These are phyloP conservation scores for Citrus sp. DNA, from an alignment of 345 rosid genomes.

Conservation along the genomic window DNA sequence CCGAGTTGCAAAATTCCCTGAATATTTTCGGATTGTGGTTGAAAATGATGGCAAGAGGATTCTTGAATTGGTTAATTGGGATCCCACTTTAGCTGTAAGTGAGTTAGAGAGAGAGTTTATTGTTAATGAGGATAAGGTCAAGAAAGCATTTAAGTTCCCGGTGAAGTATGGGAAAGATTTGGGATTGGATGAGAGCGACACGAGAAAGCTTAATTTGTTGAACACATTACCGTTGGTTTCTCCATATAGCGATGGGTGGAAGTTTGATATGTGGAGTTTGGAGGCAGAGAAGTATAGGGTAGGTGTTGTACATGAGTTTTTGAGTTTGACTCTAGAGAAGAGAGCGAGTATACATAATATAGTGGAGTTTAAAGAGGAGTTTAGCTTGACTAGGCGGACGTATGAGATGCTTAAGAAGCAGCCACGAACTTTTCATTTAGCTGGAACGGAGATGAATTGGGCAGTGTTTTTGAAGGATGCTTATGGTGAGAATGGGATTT, in stretches of 20 bases:
- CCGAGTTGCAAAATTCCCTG: slow-evolving; percentile 60
- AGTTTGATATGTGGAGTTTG: slow-evolving; percentile 61
- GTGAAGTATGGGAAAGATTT: slow-evolving; percentile 66
- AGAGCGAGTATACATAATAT: slow-evolving; percentile 84
- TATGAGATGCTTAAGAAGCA: slow-evolving; percentile 83
- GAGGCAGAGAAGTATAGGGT: slow-evolving; percentile 92
- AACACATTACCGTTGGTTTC: slow-evolving; percentile 80
- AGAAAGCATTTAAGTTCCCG: slow-evolving; percentile 62
- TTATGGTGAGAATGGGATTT: slow-evolving; percentile 51
- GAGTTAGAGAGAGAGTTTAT: slow-evolving; percentile 60
- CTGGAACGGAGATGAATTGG: slow-evolving; percentile 98
- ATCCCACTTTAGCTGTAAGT: slow-evolving; percentile 57
- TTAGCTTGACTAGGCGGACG: slow-evolving; percentile 80
- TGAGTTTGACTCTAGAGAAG: slow-evolving; percentile 89
- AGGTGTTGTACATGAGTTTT: slow-evolving; percentile 79
- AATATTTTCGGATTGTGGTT: slow-evolving; percentile 49
- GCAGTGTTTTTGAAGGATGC: slow-evolving; percentile 67
- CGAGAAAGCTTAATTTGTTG: slow-evolving; percentile 49
- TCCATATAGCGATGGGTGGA: slow-evolving; percentile 72
- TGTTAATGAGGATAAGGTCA: slow-evolving; percentile 58
- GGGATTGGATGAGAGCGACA: slow-evolving; percentile 51
- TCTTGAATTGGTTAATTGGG: slow-evolving; percentile 81
- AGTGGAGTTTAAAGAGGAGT: slow-evolving; percentile 89
- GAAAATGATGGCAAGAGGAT: slow-evolving; percentile 63
- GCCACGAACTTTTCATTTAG: slow-evolving; percentile 72